Percentiles rank a stretch among this genome's conserved stretches.
Conservation (phyloP, 306 rosid species). For the Quercus bicolor region DNA sequence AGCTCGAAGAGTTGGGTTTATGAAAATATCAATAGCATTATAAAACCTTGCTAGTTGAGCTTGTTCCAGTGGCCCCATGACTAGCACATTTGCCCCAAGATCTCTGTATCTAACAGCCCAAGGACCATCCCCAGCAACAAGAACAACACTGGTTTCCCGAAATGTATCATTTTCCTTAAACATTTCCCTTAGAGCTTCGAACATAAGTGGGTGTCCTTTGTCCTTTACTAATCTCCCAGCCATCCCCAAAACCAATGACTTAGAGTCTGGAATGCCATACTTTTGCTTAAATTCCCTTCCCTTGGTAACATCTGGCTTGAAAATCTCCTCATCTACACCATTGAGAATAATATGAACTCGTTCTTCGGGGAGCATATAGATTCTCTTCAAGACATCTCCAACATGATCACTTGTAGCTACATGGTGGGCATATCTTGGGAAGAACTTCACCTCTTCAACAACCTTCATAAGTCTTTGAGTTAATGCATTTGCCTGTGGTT, state of each 20-base stretch:
- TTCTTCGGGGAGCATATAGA: conserved; percentile 68
- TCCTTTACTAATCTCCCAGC: conserved; percentile 77
- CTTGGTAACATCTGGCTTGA: conserved; percentile 45
- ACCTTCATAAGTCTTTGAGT: conserved; percentile 48
- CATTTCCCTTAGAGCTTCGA: conserved; percentile 52
- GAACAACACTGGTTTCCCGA: conserved; percentile 36
- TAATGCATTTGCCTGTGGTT: conserved; percentile 39
- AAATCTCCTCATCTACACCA: conserved; percentile 60
- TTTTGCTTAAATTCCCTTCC: conserved; percentile 40
- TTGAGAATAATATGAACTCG: conserved; percentile 68
- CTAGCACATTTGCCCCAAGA: conserved; percentile 45
- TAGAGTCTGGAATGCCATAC: conserved; percentile 36
- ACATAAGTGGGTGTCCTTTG: conserved; percentile 73
- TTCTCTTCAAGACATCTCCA: conserved; percentile 63
- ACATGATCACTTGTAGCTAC: conserved; percentile 76
- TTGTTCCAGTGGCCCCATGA: conserved; percentile 63
- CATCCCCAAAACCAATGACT: conserved; percentile 52
- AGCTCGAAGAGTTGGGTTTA: conserved; percentile 51
- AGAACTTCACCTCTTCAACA: conserved; percentile 53
- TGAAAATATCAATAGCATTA: conserved; percentile 54
- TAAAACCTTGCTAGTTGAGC: conserved; percentile 53
- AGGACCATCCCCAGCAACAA: conserved; percentile 80
- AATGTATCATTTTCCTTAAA: conserved; percentile 43
- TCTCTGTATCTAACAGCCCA: conserved; percentile 63
- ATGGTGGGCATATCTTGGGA: conserved; percentile 59